Base-by-base conservation (phyloP, 2,329 filamentous ascomycete species). In the Akanthomyces dipterigenus region DNA sequence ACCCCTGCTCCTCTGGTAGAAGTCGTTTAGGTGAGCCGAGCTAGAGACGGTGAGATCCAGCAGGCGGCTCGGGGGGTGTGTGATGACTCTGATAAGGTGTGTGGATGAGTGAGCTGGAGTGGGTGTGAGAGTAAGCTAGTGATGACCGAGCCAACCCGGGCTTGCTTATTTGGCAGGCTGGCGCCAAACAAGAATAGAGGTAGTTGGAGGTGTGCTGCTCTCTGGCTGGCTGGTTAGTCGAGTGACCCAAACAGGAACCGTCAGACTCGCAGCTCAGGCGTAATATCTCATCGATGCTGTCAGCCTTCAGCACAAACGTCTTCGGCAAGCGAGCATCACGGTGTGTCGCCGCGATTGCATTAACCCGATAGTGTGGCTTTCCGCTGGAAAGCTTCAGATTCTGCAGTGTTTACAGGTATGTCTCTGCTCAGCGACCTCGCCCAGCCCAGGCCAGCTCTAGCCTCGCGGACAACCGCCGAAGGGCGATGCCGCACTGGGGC, bases 1-100 rank as follows among this genome's bases (percentile, higher is more conserved):
- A 62, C 60, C 60, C 60, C 54, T 62, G 60, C 45, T 53, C 53
- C 38, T 56, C 38, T 50, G 43, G 36, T 20, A 56, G 20, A 43
- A 24, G 34, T 46, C 26, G 51, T 46, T 42, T 61, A 55, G 50
- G 43, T 43, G 50, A 49, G 59, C 24, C 22, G 42, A 26, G 40
- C 36, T 40, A 46, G 51, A 54, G 48, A 56, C 51, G 60, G 60
- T 61, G 60, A 61, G 53, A 61, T 61, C 42, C 42, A 26, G 58
- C 16, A 34, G 48, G 43, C n/a, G 48, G 43, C n/a, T 22, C 16
- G 59, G 51, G 53, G 16, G 14, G 51, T 49, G 45, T 50, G 38
- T 50, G 45, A 55, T 49, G 53, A n/a, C n/a, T n/a, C n/a, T n/a
- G n/a, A n/a, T n/a, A n/a, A 38, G 60, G 60, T 31, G 57, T 60